Percentiles rank a stretch among this genome's conserved stretches.
Conservation (phyloP, 1,139 yeast genomes). For the Protomyces macrosporus region DNA sequence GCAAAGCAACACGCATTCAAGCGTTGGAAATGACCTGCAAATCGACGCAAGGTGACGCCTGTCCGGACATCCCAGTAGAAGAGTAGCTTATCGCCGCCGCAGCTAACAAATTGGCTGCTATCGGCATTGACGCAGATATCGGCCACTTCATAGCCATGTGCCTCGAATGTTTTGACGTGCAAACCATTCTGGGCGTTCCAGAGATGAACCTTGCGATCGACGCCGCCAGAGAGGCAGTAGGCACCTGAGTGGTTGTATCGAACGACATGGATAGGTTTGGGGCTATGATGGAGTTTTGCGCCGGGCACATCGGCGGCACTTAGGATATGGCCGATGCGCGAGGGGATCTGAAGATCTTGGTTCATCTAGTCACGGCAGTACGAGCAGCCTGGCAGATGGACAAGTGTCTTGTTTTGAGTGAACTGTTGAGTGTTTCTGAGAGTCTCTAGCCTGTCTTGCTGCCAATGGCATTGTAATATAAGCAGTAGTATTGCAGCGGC, state of each 20-base stretch:
- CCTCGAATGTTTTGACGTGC: constrained; percentile 24
- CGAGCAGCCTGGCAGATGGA: too few species aligned
- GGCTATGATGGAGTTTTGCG: not conserved
- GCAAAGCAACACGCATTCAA: constrained; percentile 38
- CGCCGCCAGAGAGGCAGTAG: constrained; percentile 40
- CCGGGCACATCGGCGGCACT: constrained; percentile 5
- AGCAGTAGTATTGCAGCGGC: too few species aligned
- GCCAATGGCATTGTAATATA: too few species aligned
- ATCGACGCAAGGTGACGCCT: constrained; percentile 35
- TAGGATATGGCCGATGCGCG: constrained; percentile 8
- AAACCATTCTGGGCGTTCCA: constrained; percentile 37
- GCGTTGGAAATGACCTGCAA: constrained; percentile 38
- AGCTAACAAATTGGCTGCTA: constrained; percentile 38
- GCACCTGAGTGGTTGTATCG: constrained; percentile 36
- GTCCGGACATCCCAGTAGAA: constrained; percentile 40
- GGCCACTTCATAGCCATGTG: constrained; percentile 39
- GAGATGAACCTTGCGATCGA: constrained; percentile 36
- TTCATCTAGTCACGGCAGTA: not conserved
- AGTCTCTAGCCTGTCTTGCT: too few species aligned
- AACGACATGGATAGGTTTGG: constrained; percentile 36
- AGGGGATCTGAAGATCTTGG: not conserved
- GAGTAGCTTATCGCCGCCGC: constrained; percentile 41
- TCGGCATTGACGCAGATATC: constrained; percentile 38
- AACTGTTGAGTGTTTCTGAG: too few species aligned
- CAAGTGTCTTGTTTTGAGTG: too few species aligned